Percentiles rank a stretch among this genome's conserved stretches.
These are phyloP conservation scores for Aspergillus taichungensis DNA, from an alignment of 495 filamentous ascomycete species.

Conservation along the genomic window DNA sequence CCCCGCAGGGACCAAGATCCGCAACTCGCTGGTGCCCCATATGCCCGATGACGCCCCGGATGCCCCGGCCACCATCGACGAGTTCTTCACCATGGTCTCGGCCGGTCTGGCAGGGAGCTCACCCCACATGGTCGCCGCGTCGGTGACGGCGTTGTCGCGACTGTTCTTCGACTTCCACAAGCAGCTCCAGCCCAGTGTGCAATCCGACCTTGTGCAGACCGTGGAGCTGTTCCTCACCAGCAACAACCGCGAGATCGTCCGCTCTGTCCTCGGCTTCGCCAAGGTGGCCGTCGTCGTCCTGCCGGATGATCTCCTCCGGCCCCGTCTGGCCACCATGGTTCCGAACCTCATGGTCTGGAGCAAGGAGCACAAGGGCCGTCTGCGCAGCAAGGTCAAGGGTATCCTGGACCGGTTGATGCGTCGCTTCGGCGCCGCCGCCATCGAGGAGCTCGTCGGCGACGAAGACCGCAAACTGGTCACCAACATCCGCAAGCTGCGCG, in stretches of 20 bases:
- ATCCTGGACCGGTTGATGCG: slow-evolving; percentile 90
- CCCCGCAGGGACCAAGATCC: slow-evolving; percentile 60
- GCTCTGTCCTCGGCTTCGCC: slow-evolving; percentile 85
- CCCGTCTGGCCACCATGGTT: slow-evolving; percentile 63
- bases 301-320: slow-evolving; percentile 62
- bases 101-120: slow-evolving; percentile 85
- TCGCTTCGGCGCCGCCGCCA: slow-evolving; percentile 70
- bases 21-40: slow-evolving; percentile 74
- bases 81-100: slow-evolving; percentile 97
- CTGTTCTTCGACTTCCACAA: slow-evolving; percentile 80
- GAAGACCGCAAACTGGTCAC: slow-evolving; percentile 80
- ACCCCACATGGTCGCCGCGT: slow-evolving; percentile 92
- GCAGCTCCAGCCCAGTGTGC: slow-evolving; percentile 46
- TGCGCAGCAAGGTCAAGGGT: slow-evolving; percentile 93
- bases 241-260: slow-evolving; percentile 93
- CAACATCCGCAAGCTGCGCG: slow-evolving; percentile 89
- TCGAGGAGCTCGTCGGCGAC: slow-evolving; percentile 66
- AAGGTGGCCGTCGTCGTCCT: slow-evolving; percentile 89
- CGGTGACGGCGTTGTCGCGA: slow-evolving; percentile 83
- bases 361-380: slow-evolving; percentile 93
- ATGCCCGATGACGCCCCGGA: slow-evolving; percentile 74
- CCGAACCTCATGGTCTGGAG: slow-evolving; percentile 92
- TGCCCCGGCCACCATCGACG: slow-evolving; percentile 71
- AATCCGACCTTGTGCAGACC: slow-evolving; percentile 77
- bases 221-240: slow-evolving; percentile 90